Conservation (phyloP, 768 basidiomycete genomes). For the Dentipellis fragilis region DNA sequence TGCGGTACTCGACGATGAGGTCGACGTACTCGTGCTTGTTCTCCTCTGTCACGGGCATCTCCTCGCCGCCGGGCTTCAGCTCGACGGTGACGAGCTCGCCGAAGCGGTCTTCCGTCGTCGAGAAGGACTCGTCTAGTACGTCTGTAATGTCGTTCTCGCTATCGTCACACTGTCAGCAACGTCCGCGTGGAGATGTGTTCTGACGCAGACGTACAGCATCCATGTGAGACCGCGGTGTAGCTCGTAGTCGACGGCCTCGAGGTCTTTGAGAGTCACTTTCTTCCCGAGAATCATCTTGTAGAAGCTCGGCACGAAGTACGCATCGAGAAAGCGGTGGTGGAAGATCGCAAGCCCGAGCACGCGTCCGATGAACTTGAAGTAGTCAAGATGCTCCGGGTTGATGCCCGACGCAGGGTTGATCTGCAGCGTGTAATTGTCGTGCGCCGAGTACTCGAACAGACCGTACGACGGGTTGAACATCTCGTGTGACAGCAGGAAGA, state of each 20-base stretch:
- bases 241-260: constrained; percentile 62
- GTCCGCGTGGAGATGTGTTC: not conserved
- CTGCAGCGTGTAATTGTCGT: constrained; percentile 74
- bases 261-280: constrained; percentile 46
- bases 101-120: constrained; percentile 62
- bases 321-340: constrained; percentile 69
- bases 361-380: constrained; percentile 77
- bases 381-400: constrained; percentile 68
- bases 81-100: constrained; percentile 63
- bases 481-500: constrained; percentile 76
- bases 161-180: not conserved
- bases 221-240: constrained; percentile 58
- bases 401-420: constrained; percentile 70
- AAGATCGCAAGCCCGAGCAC: constrained; percentile 67
- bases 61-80: constrained; percentile 51
- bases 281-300: constrained; percentile 72
- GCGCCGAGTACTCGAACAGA: constrained; percentile 72
- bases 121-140: constrained; percentile 65
- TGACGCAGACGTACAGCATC: constrained; percentile 51
- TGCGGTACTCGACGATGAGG: constrained; percentile 72
- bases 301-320: constrained; percentile 71
- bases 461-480: constrained; percentile 79
- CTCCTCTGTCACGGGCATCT: constrained; percentile 55
- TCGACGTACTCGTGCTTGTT: constrained; percentile 78
- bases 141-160: constrained; percentile 74